Conservation (phyloP, 1,284 basidiomycete species). For the Apiotrichum veenhuisii region DNA sequence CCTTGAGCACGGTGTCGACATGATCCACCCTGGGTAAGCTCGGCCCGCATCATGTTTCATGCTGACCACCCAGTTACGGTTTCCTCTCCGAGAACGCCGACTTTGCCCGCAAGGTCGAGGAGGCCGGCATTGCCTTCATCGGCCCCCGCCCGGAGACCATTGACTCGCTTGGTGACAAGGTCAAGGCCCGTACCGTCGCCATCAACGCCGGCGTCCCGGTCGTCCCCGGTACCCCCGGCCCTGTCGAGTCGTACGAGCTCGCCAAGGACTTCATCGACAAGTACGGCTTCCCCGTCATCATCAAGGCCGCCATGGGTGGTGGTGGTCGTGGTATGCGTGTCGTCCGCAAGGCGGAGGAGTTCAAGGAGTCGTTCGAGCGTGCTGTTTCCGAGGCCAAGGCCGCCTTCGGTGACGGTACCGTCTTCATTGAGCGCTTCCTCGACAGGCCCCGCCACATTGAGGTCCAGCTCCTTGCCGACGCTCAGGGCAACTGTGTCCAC, state of each 20-base stretch:
- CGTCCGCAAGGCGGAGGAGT: conserved; percentile 85
- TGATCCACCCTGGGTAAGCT: conserved; percentile 94
- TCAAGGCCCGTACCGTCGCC: conserved; percentile 78
- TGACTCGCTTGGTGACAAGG: conserved; percentile 97
- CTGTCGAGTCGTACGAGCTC: conserved; percentile 77
- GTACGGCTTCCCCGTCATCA: conserved; percentile 94
- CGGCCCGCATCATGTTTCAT: not conserved
- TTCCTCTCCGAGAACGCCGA: conserved; percentile 96
- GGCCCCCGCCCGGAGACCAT: conserved; percentile 96
- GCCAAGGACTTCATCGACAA: conserved; percentile 88
- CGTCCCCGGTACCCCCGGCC: conserved; percentile 94
- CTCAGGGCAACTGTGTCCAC: conserved; percentile 87
- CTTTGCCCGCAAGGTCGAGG: conserved; percentile 94
- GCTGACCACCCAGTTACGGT: conserved; percentile 66
- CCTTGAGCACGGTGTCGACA: conserved; percentile 94
- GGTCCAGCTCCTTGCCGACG: conserved; percentile 91
- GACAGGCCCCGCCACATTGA: conserved; percentile 96
- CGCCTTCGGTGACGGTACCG: conserved; percentile 96
- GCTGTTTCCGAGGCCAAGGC: conserved; percentile 93
- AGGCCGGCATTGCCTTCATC: conserved; percentile 94
- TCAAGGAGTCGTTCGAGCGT: conserved; percentile 84
- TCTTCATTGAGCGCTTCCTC: conserved; percentile 97
- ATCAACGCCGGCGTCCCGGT: conserved; percentile 89
- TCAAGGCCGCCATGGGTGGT: conserved; percentile 98
- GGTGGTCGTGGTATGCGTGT: conserved; percentile 99